Evolutionary conservation across 441 rosid species (phyloP), one percentile per base, ranked within the genome.

Genomic region (Codiaeum variegatum): DNA sequence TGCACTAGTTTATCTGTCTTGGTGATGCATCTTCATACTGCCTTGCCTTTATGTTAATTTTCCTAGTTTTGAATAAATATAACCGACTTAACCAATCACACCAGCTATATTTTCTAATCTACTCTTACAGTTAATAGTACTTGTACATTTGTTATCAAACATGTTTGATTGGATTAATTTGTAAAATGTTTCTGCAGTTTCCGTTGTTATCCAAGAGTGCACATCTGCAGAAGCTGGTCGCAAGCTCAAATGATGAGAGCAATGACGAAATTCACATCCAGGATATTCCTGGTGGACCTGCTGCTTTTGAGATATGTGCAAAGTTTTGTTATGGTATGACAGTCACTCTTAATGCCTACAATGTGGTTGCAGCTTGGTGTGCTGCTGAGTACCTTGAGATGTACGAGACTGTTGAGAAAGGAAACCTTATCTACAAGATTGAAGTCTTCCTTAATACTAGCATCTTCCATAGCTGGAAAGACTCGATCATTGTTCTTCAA

Each of bases 261-360:
- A 81, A 78, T 28, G 83, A 87, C 61, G 96, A 88, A 79, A 86
- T 91, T 44, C 72, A 76, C 76, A 77, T 91, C 60, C 78, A 70
- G 24, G 96, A 88, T 76, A 83, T 94, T 62, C 98, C 99, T 5
- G 98, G 99, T 67, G 97, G 99, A 38, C 86, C 92, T 55, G 84
- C 86, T 77, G 92, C 96, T 66, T 92, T 92, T 75, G 99, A 94
- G 83, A 90, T 87, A 60, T 94, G 99, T 79, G 92, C 96, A 3
- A 94, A 94, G 78, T 94, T 92, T 79, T 92, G 99, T 83, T 94
- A 94, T 71, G 97, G 96, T 31, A 92, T 94, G 94, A 88, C 83
- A 0, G 96, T 94, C 15, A 91, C 94, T 5, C 90, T 92, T 65
- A 92, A 90, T 34, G 91, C 97, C 24, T 90, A 90, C 84, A 92